These are phyloP conservation scores for Auriculariales sp. DNA, from an alignment of 768 basidiomycete genomes.

Conservation along the genomic window DNA sequence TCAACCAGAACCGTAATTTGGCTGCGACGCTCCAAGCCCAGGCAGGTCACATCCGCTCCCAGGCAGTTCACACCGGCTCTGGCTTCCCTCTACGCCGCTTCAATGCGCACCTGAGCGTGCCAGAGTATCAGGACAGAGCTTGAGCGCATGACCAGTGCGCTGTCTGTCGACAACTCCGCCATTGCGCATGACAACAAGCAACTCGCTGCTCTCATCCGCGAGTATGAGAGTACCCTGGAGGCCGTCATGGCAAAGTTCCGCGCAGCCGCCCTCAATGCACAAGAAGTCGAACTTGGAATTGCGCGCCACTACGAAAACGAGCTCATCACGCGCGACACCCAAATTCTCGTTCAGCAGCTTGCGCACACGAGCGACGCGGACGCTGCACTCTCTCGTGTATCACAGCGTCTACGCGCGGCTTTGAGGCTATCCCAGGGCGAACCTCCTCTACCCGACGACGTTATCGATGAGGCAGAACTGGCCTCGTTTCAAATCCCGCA, in stretches of 20 bases:
- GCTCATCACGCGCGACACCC: slow-evolving; percentile 62
- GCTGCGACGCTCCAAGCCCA: slow-evolving; percentile 60
- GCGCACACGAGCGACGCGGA: slow-evolving; percentile 50
- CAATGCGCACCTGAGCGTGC: slow-evolving; percentile 33
- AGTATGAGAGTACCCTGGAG: slow-evolving; percentile 94
- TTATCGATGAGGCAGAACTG: neutral
- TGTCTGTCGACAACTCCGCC: slow-evolving; percentile 68
- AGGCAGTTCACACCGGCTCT: slow-evolving; percentile 79
- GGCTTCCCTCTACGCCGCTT: slow-evolving; percentile 47
- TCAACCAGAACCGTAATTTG: slow-evolving; percentile 61
- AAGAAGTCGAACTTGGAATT: slow-evolving; percentile 79
- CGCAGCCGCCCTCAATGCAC: slow-evolving; percentile 81
- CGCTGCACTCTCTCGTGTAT: slow-evolving; percentile 52
- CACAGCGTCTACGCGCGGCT: slow-evolving; percentile 51
- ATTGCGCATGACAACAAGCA: slow-evolving; percentile 95
- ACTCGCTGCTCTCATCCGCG: slow-evolving; percentile 76
- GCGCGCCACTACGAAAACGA: slow-evolving; percentile 84
- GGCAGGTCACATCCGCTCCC: slow-evolving; percentile 55
- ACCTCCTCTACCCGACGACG: neutral
- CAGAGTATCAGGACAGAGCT: slow-evolving; percentile 82
- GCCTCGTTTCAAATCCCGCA: neutral
- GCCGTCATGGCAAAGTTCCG: slow-evolving; percentile 87
- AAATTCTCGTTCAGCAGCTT: slow-evolving; percentile 42
- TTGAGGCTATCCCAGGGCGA: slow-evolving; percentile 62
- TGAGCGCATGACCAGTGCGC: slow-evolving; percentile 71